These are phyloP conservation scores for Spencermartinsiella ligniputridi DNA, from an alignment of 1,139 yeast genomes.

Conservation along the genomic window DNA sequence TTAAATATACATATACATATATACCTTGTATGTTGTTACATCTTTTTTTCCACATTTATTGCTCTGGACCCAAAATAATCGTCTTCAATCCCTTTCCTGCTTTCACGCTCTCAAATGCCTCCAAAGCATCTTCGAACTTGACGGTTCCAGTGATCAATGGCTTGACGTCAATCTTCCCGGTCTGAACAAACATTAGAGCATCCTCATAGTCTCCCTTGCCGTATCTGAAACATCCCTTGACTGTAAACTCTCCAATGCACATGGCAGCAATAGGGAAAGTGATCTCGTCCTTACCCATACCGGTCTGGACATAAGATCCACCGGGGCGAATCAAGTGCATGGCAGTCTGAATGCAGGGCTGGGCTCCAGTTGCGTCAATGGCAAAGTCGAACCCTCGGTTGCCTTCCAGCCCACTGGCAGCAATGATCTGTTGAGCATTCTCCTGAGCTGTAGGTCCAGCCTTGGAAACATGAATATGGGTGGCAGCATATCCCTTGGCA, in stretches of 20 bases:
- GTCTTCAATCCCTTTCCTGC: constrained; percentile 55
- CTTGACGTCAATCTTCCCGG: constrained; percentile 59
- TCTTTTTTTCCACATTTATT: constrained; percentile 1
- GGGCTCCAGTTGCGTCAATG: constrained; percentile 67
- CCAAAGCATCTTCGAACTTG: constrained; percentile 66
- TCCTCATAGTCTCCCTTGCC: constrained; percentile 72
- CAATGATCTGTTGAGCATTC: constrained; percentile 39
- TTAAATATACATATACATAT: too few relatives aligned
- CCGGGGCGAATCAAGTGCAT: constrained; percentile 53
- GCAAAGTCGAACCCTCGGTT: constrained; percentile 50
- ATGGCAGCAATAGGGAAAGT: constrained; percentile 70
- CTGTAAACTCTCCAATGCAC: constrained; percentile 61
- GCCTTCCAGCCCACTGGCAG: constrained; percentile 14
- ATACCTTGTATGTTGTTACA: too few relatives aligned
- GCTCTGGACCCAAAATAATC: constrained; percentile 47
- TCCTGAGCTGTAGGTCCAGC: constrained; percentile 29
- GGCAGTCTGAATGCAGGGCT: constrained; percentile 61
- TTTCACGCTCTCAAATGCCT: constrained; percentile 69
- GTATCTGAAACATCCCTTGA: constrained; percentile 80
- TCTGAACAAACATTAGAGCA: constrained; percentile 60
- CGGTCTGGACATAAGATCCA: constrained; percentile 69
- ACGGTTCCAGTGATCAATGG: constrained; percentile 73
- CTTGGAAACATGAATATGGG: constrained; percentile 12
- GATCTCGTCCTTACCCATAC: constrained; percentile 59
- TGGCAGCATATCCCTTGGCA: constrained; percentile 17